Base-by-base conservation (phyloP, 1,139 yeast species). In the Scheffersomyces segobiensis region DNA sequence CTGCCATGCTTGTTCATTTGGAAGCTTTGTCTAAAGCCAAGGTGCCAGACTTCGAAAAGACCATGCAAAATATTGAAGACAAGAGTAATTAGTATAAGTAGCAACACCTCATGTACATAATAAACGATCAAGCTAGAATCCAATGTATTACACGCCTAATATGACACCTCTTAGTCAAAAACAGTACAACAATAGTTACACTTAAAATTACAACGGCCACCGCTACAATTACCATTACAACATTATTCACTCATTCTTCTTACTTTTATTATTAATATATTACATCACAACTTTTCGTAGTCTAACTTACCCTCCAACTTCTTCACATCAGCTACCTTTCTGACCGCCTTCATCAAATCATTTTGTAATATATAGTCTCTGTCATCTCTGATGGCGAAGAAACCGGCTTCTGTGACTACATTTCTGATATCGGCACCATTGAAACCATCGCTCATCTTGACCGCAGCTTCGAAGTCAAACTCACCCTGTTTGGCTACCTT, bases 351-450 rank as follows among this genome's bases (percentile, higher is more conserved):
- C 96, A 95, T 90, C 76, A 96, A 76, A 79, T 96, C 99, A 69
- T 91, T 89, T 73, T 96, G 99, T 57, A 91, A 75, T 68, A 96
- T 92, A 76, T 92, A 91, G 72, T 95, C 98, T 70, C 99, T 87
- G 72, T 95, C 99, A 69, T 95, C 98, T 77, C 99, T 87, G 68
- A 96, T 96, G 60, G 99, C 99, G 70, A 93, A 93, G 78, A 96
- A 95, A 2, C 99, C 99, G 32, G 98, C 98, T 78, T 96, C 99
- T n/a, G 99, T 96, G 49, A 93, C 86, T 61, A 96, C 98, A 73
- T 96, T 96, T 76, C 99, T 87, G 67, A 96, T 89, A 82, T 96
- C 99, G 6, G 99, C 99, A 77, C 99, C 99, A 75, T 96, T 96
- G 78, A 96, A 95, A 1, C 99, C 99, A 76, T 96, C 99, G 75